phyloP scores from a whole-genome alignment of 208 protist species.

The Acanthamoeba castellanii region DNA sequence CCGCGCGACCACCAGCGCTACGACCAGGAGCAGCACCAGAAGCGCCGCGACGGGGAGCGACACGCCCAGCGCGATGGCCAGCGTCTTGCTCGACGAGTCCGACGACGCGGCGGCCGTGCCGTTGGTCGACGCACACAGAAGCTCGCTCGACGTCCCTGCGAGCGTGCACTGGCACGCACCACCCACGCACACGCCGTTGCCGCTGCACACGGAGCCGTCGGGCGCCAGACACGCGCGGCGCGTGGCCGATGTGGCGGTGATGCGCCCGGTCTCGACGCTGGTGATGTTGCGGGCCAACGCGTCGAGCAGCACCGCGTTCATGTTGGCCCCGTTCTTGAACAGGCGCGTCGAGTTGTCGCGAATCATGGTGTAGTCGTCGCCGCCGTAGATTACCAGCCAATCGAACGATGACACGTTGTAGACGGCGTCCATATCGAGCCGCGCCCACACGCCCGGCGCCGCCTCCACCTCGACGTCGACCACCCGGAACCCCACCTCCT shows the following conservation, averaged over 20 bases:
- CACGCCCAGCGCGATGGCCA: constrained; percentile 61
- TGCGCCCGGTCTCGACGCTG: background rate
- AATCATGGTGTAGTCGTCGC: constrained; percentile 70
- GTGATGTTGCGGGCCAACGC: constrained; percentile 25
- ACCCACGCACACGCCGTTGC: background rate
- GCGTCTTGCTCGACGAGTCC: background rate
- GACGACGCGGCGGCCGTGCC: background rate
- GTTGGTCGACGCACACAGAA: background rate
- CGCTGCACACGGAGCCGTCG: constrained; percentile 27
- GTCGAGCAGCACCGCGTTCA: constrained; percentile 50
- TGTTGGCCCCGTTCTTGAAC: constrained; percentile 28
- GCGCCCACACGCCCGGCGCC: background rate
- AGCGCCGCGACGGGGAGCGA: background rate
- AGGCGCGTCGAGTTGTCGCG: background rate
- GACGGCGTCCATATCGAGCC: background rate
- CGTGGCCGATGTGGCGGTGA: background rate
- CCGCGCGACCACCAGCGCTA: background rate
- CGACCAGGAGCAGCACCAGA: background rate
- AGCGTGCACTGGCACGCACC: constrained; percentile 27
- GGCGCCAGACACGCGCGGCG: background rate
- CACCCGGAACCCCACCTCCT: background rate
- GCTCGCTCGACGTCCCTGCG: background rate
- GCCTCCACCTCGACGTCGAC: constrained; percentile 46
- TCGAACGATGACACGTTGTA: constrained; percentile 22
- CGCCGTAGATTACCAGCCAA: constrained; percentile 50